Evolutionary conservation across 2,329 filamentous ascomycete genomes (phyloP).

Genomic region (Xenosphaeropsis pyriputrescens): DNA sequence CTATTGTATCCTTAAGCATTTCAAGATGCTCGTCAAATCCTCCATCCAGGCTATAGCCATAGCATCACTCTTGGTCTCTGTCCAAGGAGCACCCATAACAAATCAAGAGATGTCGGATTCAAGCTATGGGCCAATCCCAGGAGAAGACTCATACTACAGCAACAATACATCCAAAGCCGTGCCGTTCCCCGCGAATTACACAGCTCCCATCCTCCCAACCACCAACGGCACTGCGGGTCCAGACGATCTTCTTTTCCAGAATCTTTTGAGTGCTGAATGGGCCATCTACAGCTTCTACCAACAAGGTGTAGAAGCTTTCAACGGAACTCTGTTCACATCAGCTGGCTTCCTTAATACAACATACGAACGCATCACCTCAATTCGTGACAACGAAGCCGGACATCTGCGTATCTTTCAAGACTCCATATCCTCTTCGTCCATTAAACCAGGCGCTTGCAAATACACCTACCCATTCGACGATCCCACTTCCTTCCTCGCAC

Average conservation of each 20-base stretch:
- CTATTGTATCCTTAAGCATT: too few relatives aligned
- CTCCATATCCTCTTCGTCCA: constrained; percentile 23
- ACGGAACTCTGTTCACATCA: constrained; percentile 17
- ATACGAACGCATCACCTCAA: constrained; percentile 22
- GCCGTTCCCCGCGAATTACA: constrained; percentile 23
- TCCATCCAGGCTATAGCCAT: too few relatives aligned
- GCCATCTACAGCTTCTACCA: constrained; percentile 29
- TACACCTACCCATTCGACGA: constrained; percentile 16
- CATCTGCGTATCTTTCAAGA: constrained; percentile 28
- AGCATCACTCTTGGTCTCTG: too few relatives aligned
- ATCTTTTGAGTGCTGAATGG: constrained; percentile 28
- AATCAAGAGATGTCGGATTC: too few relatives aligned
- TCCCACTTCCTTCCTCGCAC: constrained; percentile 13
- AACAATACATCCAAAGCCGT: constrained; percentile 17
- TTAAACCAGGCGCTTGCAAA: constrained; percentile 23
- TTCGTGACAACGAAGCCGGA: constrained; percentile 29
- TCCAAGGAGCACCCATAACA: too few relatives aligned
- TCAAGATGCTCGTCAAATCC: too few relatives aligned
- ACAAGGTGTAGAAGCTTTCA: constrained; percentile 24
- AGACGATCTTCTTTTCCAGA: constrained; percentile 28
- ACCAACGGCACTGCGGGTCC: constrained; percentile 16
- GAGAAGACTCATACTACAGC: constrained; percentile 18
- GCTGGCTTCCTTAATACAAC: constrained; percentile 23
- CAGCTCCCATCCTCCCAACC: constrained; percentile 17
- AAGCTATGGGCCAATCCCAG: constrained; percentile 13